Base-by-base conservation (phyloP, 805 yeast species). In the Candida takata region DNA sequence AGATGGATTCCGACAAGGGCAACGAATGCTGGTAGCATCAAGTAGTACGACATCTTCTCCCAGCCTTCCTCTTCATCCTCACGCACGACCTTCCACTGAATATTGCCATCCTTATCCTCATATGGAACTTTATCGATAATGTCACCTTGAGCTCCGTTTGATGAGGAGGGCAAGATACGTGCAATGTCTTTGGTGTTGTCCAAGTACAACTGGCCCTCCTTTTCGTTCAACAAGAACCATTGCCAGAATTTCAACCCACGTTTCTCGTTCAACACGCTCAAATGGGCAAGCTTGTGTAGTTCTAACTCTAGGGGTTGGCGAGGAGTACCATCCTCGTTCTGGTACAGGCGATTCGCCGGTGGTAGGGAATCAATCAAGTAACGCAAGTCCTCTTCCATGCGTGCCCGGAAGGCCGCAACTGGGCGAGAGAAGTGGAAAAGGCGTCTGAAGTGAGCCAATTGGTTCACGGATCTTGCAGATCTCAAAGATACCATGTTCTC, bases 121-220 rank as follows among this genome's bases (percentile, higher is more conserved):
- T 74, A 83, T 29, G 95, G 95, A 40, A 84, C 74, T 62, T 84
- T 84, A 58, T 84, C 95, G 45, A 85, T 70, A 49, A 84, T 79
- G 33, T 81, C 79, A 26, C 79, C 73, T 17, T 69, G 60, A 15
- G 73, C 69, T 34, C 64, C 62, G 43, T 62, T 54, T 59, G 60
- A 45, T 55, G 69, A 57, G 58, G 67, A 47, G 24, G 61, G 61
- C 47, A 74, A 71, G 47, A 78, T 73, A 53, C 69, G 70, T 44
- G 61, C 61, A 51, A 84, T 69, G 55, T 74, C 82, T 34, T 65
- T 67, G 30, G 77, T 68, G 64, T 84, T 84, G 52, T 71, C 76
- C 42, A 69, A 58, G 53, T 67, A 78, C 48, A 79, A 64, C 52
- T 71, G 68, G 32, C 65, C 51, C 53, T 80, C 77, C 40, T 67